phyloP scores from a whole-genome alignment of 148 eudicot species.

The Rhododendron simsii region DNA sequence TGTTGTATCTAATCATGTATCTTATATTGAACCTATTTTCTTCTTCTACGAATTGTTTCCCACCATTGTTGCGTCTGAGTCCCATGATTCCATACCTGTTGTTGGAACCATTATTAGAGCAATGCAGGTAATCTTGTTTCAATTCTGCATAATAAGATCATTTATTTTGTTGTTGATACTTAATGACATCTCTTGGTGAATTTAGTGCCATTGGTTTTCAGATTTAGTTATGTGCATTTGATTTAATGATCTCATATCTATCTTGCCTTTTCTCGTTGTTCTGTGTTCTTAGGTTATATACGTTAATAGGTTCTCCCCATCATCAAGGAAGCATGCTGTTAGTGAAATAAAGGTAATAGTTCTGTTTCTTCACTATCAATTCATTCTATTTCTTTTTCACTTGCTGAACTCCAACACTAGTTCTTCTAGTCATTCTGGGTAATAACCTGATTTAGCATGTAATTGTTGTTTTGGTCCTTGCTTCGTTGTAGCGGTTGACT shows the following conservation, averaged over 20 bases:
- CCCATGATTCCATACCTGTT: constrained; percentile 89
- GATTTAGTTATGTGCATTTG: background rate
- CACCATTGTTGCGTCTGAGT: constrained; percentile 82
- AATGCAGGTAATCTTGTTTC: constrained; percentile 71
- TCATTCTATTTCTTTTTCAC: constrained; percentile 4
- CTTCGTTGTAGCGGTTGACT: background rate
- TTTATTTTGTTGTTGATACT: background rate
- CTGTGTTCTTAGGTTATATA: constrained; percentile 66
- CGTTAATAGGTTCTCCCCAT: constrained; percentile 79
- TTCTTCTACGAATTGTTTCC: constrained; percentile 92
- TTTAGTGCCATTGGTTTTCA: background rate
- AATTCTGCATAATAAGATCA: background rate
- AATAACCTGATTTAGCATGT: constrained; percentile 4
- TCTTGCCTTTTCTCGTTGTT: background rate
- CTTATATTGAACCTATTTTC: constrained; percentile 93
- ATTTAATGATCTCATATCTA: background rate
- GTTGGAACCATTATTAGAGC: constrained; percentile 97
- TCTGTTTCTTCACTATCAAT: constrained; percentile 4
- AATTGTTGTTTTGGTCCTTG: background rate
- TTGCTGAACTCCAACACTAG: background rate
- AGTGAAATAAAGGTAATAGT: constrained; percentile 89
- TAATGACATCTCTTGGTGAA: background rate
- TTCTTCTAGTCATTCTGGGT: background rate
- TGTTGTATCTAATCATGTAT: constrained; percentile 93
- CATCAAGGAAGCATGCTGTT: constrained; percentile 86